Evolutionary conservation across 495 filamentous ascomycete species (phyloP).

Genomic region (Aspergillus taichungensis): DNA sequence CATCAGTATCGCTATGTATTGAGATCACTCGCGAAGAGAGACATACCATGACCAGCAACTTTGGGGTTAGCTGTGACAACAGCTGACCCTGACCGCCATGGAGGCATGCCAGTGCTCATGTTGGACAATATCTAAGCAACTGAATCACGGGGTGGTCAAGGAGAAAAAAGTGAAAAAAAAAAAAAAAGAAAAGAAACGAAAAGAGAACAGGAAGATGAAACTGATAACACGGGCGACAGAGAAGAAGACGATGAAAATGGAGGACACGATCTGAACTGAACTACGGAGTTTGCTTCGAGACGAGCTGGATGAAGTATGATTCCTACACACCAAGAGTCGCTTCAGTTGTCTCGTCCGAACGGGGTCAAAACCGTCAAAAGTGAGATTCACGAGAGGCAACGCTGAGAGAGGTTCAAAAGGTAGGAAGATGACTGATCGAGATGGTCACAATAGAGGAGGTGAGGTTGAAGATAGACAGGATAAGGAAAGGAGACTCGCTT

Average conservation of each 20-base stretch:
- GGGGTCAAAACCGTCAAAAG: no score
- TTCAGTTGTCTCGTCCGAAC: not conserved
- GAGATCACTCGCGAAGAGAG: not conserved
- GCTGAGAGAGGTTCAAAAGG: not conserved
- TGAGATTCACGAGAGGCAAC: not conserved
- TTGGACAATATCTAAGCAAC: not conserved
- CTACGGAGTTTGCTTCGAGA: slow-evolving; percentile 8
- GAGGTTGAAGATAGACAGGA: not conserved
- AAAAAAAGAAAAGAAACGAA: slow-evolving; percentile 1
- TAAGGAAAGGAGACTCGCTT: not conserved
- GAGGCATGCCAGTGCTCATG: slow-evolving; percentile 37
- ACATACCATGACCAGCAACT: slow-evolving; percentile 28
- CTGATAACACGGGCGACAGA: slow-evolving; percentile 1
- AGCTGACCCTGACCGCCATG: slow-evolving; percentile 35
- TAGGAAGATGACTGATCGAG: no score
- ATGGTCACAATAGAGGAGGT: no score
- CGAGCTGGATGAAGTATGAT: slow-evolving; percentile 4
- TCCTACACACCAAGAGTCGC: slow-evolving; percentile 3
- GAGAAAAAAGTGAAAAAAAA: slow-evolving; percentile 8
- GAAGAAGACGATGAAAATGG: slow-evolving; percentile 8
- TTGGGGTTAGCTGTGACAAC: slow-evolving; percentile 18
- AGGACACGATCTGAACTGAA: slow-evolving; percentile 8
- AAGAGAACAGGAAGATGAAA: not conserved
- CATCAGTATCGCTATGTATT: slow-evolving; percentile 6
- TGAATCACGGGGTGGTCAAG: not conserved